A percentile compares a stretch with the other conserved stretches of the same genome.
Evolutionary conservation across 208 protist genomes (phyloP).

Genomic region (Crithidia acanthocephali): DNA sequence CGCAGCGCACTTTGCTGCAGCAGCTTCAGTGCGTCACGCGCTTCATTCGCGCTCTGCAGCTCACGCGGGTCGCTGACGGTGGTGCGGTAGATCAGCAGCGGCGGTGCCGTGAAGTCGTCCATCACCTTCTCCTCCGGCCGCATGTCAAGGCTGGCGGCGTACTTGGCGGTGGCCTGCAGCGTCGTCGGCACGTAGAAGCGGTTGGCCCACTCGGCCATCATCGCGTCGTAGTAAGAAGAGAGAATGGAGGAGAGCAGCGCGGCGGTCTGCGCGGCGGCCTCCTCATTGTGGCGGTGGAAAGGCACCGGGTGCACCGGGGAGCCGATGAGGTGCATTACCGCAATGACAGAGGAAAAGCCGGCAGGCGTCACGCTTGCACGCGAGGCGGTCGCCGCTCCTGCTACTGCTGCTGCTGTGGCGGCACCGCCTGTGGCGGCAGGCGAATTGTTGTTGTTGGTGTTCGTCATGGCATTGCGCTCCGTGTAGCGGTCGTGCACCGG

Average conservation of each 20-base stretch:
- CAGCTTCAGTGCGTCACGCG: conserved; percentile 63
- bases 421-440: background rate
- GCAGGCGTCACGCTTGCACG: conserved; percentile 24
- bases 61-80: conserved; percentile 42
- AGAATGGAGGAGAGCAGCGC: conserved; percentile 76
- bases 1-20: conserved; percentile 55
- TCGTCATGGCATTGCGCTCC: conserved; percentile 17
- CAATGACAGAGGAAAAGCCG: conserved; percentile 31
- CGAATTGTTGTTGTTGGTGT: no score
- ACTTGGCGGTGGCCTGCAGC: conserved; percentile 62
- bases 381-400: background rate
- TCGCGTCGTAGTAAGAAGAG: conserved; percentile 81
- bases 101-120: conserved; percentile 77
- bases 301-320: conserved; percentile 72
- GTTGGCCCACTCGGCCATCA: conserved; percentile 88
- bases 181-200: conserved; percentile 80
- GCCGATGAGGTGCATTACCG: conserved; percentile 84
- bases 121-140: conserved; percentile 72
- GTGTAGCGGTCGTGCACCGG: conserved; percentile 76
- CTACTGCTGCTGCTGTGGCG: background rate
- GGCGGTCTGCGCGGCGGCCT: conserved; percentile 69
- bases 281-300: conserved; percentile 87
- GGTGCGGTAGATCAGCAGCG: conserved; percentile 76
- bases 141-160: conserved; percentile 72
- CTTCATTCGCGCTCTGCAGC: conserved; percentile 53